phyloP scores from a whole-genome alignment of 2,329 filamentous ascomycete genomes.

The Paraconiothyrium sp. region DNA sequence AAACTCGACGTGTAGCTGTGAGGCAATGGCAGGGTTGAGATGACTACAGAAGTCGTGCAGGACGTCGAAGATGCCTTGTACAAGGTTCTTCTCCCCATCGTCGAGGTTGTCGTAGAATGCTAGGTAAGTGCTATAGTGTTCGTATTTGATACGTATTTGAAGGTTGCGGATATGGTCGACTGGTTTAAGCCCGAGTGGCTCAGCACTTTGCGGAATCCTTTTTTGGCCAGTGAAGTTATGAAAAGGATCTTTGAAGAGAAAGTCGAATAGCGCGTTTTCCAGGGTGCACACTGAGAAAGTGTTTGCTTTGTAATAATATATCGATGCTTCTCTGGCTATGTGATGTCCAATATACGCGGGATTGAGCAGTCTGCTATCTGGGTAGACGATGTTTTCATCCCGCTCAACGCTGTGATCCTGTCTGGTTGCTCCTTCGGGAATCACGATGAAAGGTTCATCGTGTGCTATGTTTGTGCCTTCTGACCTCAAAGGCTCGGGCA shows the following conservation, averaged over 20 bases:
- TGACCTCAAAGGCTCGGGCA: conserved; percentile 5
- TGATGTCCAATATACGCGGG: conserved; percentile 28
- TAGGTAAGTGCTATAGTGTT: conserved; percentile 23
- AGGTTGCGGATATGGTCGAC: conserved; percentile 27
- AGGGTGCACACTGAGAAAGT: conserved; percentile 36
- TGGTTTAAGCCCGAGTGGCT: conserved; percentile 18
- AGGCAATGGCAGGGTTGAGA: conserved; percentile 1
- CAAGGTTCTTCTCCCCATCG: conserved; percentile 21
- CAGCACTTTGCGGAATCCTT: neutral
- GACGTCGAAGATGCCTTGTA: conserved; percentile 16
- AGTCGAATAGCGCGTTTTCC: conserved; percentile 22
- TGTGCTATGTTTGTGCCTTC: neutral
- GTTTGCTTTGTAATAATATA: conserved; percentile 32
- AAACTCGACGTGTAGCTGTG: conserved; percentile 29
- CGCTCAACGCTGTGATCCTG: conserved; percentile 33
- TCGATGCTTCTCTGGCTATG: conserved; percentile 25
- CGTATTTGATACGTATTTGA: conserved; percentile 37
- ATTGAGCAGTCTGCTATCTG: conserved; percentile 31
- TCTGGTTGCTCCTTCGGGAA: conserved; percentile 29
- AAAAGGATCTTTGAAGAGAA: conserved; percentile 20
- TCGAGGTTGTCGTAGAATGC: conserved; percentile 9
- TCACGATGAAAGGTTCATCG: conserved; percentile 10
- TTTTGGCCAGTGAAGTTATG: conserved; percentile 3
- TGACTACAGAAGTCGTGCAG: conserved; percentile 5
- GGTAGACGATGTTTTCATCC: conserved; percentile 28